Percentiles rank a stretch among this genome's conserved stretches.
Evolutionary conservation across 192 early-diverging fungal species (phyloP).

Genomic region (Geranomyces michiganensis): DNA sequence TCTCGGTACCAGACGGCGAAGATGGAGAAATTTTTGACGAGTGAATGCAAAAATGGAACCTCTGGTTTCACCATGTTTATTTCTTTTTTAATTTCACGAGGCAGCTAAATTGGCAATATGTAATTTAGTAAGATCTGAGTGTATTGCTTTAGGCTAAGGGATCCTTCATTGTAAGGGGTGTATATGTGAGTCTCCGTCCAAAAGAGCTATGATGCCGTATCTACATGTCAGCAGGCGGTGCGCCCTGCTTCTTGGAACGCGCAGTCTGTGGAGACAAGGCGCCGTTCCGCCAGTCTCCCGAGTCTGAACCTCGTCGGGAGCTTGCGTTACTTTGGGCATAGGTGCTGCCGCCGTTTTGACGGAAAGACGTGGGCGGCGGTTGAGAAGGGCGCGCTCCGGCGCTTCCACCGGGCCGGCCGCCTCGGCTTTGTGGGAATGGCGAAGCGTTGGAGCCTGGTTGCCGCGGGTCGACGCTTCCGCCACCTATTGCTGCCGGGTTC

Average conservation of each 20-base stretch:
- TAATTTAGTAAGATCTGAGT: too few species aligned
- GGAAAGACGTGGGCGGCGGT: not conserved
- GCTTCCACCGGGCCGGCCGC: constrained; percentile 1
- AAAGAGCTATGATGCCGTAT: not conserved
- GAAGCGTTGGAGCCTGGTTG: not conserved
- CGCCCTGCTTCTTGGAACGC: constrained; percentile 4
- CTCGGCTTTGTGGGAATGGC: not conserved
- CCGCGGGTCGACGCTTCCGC: not conserved
- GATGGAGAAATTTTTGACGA: constrained; percentile 32
- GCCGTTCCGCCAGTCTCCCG: constrained; percentile 8
- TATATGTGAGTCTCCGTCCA: too few species aligned
- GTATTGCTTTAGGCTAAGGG: too few species aligned
- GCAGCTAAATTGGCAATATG: too few species aligned
- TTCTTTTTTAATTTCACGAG: too few species aligned
- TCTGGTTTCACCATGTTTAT: too few species aligned
- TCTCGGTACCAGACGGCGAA: constrained; percentile 13
- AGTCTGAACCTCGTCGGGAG: constrained; percentile 1
- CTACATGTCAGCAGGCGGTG: constrained; percentile 8
- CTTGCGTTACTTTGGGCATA: not conserved
- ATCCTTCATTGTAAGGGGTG: too few species aligned
- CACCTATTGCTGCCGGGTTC: not conserved
- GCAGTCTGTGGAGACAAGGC: not conserved
- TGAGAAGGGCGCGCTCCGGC: not conserved
- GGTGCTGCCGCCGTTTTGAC: not conserved
- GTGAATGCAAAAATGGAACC: too few species aligned